phyloP scores from a whole-genome alignment of 352 stramenopile species.

The Aphanomyces astaci region DNA sequence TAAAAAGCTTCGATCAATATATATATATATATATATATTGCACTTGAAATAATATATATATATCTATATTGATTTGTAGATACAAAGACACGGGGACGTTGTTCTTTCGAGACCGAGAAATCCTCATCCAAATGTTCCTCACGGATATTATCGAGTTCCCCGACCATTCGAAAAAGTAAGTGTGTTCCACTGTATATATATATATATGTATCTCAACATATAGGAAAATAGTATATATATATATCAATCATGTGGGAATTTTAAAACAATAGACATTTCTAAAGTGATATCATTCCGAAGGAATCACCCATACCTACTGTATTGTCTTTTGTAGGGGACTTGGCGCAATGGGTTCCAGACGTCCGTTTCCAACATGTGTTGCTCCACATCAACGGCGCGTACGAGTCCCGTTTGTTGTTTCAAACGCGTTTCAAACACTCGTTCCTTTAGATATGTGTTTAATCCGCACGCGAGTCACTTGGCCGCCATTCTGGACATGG shows the following conservation, averaged over 20 bases:
- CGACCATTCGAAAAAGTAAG: conserved; percentile 4
- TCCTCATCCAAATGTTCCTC: conserved; percentile 39
- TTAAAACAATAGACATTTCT: too few species aligned
- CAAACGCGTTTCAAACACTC: neutral
- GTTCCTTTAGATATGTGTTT: conserved; percentile 9
- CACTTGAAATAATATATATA: neutral
- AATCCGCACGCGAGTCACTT: neutral
- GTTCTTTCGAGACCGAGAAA: conserved; percentile 27
- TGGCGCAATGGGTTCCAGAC: conserved; percentile 8
- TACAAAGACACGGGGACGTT: conserved; percentile 18
- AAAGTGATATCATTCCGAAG: too few species aligned
- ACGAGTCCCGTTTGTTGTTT: too few species aligned
- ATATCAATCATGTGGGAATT: too few species aligned
- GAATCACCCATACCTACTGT: too few species aligned
- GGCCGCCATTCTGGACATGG: neutral
- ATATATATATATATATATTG: neutral
- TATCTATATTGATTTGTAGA: conserved; percentile 3
- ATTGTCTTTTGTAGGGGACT: conserved; percentile 5
- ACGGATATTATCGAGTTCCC: conserved; percentile 32
- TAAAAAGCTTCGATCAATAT: neutral
- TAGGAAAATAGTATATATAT: too few species aligned
- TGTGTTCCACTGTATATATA: neutral
- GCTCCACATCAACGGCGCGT: conserved; percentile 19
- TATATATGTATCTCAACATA: too few species aligned
- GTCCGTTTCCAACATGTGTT: neutral